phyloP scores from a whole-genome alignment of 768 basidiomycete genomes.

The Strobilomyces dryophilus region DNA sequence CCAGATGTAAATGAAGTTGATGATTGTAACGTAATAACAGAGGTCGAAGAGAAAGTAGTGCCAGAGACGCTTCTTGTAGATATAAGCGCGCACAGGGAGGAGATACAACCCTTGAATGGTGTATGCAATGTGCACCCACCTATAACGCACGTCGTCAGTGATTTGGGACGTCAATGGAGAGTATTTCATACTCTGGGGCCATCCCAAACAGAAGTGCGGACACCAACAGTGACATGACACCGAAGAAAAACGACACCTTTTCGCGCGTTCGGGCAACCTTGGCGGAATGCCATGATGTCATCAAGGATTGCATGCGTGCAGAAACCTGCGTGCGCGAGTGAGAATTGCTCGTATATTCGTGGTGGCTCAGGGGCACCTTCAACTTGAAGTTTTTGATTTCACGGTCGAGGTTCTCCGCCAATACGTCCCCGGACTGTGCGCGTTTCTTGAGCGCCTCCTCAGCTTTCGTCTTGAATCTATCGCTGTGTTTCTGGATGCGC shows the following conservation, averaged over 20 bases:
- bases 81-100: constrained; percentile 77
- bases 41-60: constrained; percentile 93
- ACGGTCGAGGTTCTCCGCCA: constrained; percentile 77
- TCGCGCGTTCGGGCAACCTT: constrained; percentile 80
- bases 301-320: constrained; percentile 70
- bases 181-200: constrained; percentile 64
- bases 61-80: constrained; percentile 89
- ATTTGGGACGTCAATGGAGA: neutral
- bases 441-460: constrained; percentile 76
- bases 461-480: constrained; percentile 75
- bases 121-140: constrained; percentile 88
- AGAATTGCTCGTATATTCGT: neutral
- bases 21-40: constrained; percentile 90
- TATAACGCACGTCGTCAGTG: constrained; percentile 28
- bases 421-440: constrained; percentile 49
- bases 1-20: constrained; percentile 93
- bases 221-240: constrained; percentile 84
- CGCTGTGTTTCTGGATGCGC: constrained; percentile 81
- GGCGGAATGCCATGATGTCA: constrained; percentile 88
- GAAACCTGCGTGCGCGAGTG: constrained; percentile 54
- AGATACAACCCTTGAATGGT: constrained; percentile 74
- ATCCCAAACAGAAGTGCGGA: constrained; percentile 87
- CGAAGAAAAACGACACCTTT: constrained; percentile 88
- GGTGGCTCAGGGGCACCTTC: constrained; percentile 49
- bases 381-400: constrained; percentile 85